Base-by-base conservation (phyloP, 805 yeast genomes). In the Hanseniaspora thailandica region DNA sequence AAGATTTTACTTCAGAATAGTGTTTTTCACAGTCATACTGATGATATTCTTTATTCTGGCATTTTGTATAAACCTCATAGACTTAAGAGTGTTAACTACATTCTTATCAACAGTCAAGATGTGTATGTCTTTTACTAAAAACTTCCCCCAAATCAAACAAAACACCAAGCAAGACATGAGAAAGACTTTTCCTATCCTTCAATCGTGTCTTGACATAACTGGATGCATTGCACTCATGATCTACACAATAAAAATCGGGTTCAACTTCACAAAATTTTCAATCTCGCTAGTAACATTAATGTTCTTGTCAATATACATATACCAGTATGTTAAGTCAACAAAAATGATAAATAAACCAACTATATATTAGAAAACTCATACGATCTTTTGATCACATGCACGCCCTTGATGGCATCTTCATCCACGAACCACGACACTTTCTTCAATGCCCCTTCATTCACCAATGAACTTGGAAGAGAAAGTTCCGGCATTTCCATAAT, bases 381-480 rank as follows among this genome's bases (percentile, higher is more conserved):
- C 26, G 59, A 61, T 50, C 63, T 65, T 56, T 65, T 65, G 4
- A 65, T 65, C 4, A 65, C 67, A 47, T 78, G 78, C 47, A 85
- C 85, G 63, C 87, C 96, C 45, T 80, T 77, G 61, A 86, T 77
- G 2, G 96, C 96, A 59, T 82, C 96, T 61, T 87, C 86, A 66
- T 90, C 98, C 34, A 90, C 97, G 71, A 90, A 90, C 98, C 98
- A 90, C 7, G 89, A 79, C 5, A 90, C 96, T 68, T 84, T 83
- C 15, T 97, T 97, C 1, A 95, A 96, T n/a, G 96, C 95, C 30
- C 86, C 85, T 68, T 88, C 97, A 64, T 89, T 89, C 53, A 90
- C 96, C 55, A 90, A 83, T 56, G 93, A 81, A 57, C 93, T 84
- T 35, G 98, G 98, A 56, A 90, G 75, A 1, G 96, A 96, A 71